Evolutionary conservation across 441 rosid species (phyloP), one percentile per base, ranked within the genome.

Genomic region (Omphalea diandra): DNA sequence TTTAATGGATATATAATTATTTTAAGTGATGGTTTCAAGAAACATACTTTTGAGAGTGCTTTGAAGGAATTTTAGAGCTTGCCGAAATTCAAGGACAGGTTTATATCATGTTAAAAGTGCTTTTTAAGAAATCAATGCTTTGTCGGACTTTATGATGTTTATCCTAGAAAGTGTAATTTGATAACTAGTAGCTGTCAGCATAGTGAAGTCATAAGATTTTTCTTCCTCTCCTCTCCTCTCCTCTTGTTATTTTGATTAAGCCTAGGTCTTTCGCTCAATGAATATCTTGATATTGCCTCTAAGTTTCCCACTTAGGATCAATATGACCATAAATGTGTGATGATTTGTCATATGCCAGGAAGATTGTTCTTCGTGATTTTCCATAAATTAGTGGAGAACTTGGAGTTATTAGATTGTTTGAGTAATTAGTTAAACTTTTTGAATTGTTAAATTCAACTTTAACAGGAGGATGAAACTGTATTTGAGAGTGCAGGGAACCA

Each of bases 401-500:
- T 3, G 55, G 43, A 41, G 3, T 38, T 33, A 50, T 36, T 1
- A 24, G 3, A 29, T 12, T n/a, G 49, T 53, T 65, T 38, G 4
- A 50, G 33, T 40, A 26, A 36, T 10, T 8, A 33, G 56, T 24
- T 60, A 12, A 71, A 41, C 1, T 43, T 63, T 75, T 63, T 70
- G 65, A 75, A 20, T 26, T 73, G 36, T 76, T 79, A 9, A 58
- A 40, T 44, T 67, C 27, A 27, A 64, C 52, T 76, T 17, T 68
- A 73, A 76, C 69, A 90, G 97, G 96, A 79, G 67, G 83, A 73
- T 22, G 71, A 68, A 56, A 57, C 56, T 18, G 56, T 38, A 44
- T 46, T 31, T 35, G 82, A 80, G 65, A 57, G 63, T 65, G 61
- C n/a, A 27, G 81, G 67, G 31, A 81, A 68, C 43, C 83, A 70